Percentiles rank a stretch among this genome's conserved stretches.
These are phyloP conservation scores for Gracilaria domingensis DNA, from an alignment of 23 red algal species.

Conservation along the genomic window DNA sequence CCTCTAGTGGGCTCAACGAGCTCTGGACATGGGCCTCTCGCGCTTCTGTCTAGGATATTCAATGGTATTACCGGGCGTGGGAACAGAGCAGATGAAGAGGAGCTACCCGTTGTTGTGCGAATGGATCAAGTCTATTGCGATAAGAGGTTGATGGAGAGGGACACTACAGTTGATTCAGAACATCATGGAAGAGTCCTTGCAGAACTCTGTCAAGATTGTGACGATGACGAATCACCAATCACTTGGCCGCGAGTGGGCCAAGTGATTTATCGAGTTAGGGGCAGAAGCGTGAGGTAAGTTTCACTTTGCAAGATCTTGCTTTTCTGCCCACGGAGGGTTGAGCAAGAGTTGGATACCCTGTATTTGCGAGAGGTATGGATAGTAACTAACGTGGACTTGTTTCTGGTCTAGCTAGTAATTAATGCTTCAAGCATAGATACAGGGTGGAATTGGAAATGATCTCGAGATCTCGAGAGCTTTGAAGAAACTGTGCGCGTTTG, in stretches of 20 bases:
- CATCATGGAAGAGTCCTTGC: slow-evolving; percentile 21
- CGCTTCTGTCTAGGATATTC: neutral
- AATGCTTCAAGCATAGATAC: too few species aligned
- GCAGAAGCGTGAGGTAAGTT: slow-evolving; percentile 8
- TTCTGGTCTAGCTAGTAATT: too few species aligned
- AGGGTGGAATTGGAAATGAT: too few species aligned
- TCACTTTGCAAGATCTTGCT: too few species aligned
- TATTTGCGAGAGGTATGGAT: too few species aligned
- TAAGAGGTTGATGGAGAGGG: neutral
- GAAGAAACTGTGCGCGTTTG: too few species aligned
- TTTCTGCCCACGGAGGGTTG: too few species aligned
- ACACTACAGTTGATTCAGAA: neutral
- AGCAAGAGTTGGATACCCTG: too few species aligned
- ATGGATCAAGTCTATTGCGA: neutral
- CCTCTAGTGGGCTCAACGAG: too few species aligned
- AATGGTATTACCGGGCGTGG: neutral
- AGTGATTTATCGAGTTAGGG: slow-evolving; percentile 21
- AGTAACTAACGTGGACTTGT: too few species aligned
- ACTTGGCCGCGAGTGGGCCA: slow-evolving; percentile 30
- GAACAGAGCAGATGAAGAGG: neutral
- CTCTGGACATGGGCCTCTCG: neutral
- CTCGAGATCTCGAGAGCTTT: too few species aligned
- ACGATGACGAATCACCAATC: neutral
- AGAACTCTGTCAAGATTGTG: neutral
- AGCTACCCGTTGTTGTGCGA: neutral